Percentiles rank a stretch among this genome's conserved stretches.
phyloP scores from a whole-genome alignment of 345 rosid genomes.

The Melastoma malabathricum region DNA sequence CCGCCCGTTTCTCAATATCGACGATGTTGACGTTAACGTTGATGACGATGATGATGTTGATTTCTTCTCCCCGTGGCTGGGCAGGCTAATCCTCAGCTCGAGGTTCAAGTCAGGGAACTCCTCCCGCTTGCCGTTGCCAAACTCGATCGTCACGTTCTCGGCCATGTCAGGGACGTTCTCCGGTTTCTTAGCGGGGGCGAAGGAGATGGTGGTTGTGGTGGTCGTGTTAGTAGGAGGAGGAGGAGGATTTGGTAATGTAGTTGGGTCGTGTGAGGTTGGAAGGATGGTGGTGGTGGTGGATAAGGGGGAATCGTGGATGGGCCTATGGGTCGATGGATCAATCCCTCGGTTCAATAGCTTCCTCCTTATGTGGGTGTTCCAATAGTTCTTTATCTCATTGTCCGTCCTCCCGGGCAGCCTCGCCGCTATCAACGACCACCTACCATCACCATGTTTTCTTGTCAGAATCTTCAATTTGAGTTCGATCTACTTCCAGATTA shows the following conservation, averaged over 20 bases:
- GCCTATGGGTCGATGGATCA: conserved; percentile 53
- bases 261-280: no score
- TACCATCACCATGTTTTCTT: conserved; percentile 4
- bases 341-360: conserved; percentile 52
- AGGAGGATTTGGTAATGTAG: no score
- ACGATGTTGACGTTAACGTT: conserved; percentile 5
- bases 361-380: conserved; percentile 70
- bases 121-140: no score
- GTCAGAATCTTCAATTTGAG: no score
- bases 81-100: conserved; percentile 80
- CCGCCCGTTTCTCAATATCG: conserved; percentile 12
- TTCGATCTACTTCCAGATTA: no score
- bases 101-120: conserved; percentile 69
- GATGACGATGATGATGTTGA: conserved; percentile 21
- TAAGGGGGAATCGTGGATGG: conserved; percentile 27
- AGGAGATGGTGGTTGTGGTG: conserved; percentile 19
- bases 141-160: conserved; percentile 12
- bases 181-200: conserved; percentile 8
- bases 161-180: conserved; percentile 4
- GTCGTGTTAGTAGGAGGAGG: no score
- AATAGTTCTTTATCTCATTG: conserved; percentile 65
- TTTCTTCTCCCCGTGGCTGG: conserved; percentile 5
- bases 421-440: conserved; percentile 69
- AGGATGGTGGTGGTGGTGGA: conserved; percentile 1
- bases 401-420: conserved; percentile 70